These are phyloP conservation scores for Pleurotus eryngii DNA, from an alignment of 768 basidiomycete genomes.

Conservation along the genomic window DNA sequence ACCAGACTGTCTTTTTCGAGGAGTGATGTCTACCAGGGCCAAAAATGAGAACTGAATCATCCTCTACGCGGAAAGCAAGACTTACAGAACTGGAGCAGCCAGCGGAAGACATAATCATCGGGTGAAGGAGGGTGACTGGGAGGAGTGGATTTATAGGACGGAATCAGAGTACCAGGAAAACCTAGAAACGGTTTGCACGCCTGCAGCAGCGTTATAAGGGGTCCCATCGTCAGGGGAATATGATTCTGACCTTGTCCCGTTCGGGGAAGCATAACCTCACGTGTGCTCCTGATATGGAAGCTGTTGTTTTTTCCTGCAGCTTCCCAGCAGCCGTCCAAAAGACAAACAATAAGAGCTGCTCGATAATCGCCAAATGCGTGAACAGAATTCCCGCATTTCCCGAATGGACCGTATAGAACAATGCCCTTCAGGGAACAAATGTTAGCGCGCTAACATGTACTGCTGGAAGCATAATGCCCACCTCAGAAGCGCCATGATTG, in stretches of 20 bases:
- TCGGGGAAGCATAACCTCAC: constrained; percentile 7
- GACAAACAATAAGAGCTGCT: neutral
- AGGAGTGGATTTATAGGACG: neutral
- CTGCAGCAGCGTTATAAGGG: constrained; percentile 4
- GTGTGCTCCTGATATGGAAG: constrained; percentile 1
- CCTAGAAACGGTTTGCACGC: constrained; percentile 2
- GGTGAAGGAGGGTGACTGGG: neutral
- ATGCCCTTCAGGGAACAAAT: constrained; percentile 4
- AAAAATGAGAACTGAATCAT: neutral
- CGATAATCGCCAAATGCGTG: neutral
- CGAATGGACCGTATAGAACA: neutral
- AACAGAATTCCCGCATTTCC: neutral
- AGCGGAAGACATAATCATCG: constrained; percentile 7
- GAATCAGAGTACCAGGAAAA: constrained; percentile 1
- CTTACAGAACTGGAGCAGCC: constrained; percentile 8
- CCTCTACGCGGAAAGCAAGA: neutral
- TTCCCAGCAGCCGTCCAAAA: constrained; percentile 2
- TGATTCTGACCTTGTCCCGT: constrained; percentile 8
- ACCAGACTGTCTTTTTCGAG: constrained; percentile 7
- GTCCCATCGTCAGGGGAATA: constrained; percentile 8
- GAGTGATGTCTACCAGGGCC: neutral
- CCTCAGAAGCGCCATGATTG: neutral
- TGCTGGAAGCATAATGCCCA: neutral
- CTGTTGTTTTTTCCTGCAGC: constrained; percentile 3
- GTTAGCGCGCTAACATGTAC: neutral